A percentile compares a stretch with the other conserved stretches of the same genome.
phyloP scores from a whole-genome alignment of 1,284 basidiomycete genomes.

The Kalmanozyma brasiliensis region DNA sequence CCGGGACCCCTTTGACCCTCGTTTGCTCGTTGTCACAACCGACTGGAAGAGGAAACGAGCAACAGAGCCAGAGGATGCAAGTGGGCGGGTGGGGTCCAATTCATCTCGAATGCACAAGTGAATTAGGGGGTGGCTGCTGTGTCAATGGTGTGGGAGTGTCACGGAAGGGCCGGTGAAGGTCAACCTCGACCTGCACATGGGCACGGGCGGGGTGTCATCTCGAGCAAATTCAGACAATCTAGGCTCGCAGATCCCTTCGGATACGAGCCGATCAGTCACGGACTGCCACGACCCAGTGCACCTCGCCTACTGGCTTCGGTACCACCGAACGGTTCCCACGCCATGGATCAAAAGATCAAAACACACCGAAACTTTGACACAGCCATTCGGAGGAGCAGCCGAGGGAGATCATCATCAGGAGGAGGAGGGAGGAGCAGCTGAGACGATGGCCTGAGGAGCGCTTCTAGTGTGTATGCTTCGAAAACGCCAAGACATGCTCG shows the following conservation, averaged over 20 bases:
- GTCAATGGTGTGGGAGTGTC: too few species aligned
- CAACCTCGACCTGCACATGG: neutral
- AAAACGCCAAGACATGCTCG: slow-evolving; percentile 10
- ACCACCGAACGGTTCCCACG: neutral
- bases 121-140: too few species aligned
- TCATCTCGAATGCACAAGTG: neutral
- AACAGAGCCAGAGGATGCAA: neutral
- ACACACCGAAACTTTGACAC: too few species aligned
- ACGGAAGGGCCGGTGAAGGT: neutral
- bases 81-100: neutral
- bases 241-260: slow-evolving; percentile 7
- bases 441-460: neutral
- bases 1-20: slow-evolving; percentile 26
- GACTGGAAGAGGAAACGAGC: too few species aligned
- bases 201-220: slow-evolving; percentile 10
- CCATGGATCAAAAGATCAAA: too few species aligned
- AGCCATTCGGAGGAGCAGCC: too few species aligned
- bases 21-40: neutral
- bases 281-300: slow-evolving; percentile 8
- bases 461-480: neutral
- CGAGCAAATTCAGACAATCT: neutral
- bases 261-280: slow-evolving; percentile 21
- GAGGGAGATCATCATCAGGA: too few species aligned
- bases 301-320: neutral
- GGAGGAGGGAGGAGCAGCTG: neutral